phyloP scores from a whole-genome alignment of 2,329 filamentous ascomycete species.

The Monilinia aucupariae region DNA sequence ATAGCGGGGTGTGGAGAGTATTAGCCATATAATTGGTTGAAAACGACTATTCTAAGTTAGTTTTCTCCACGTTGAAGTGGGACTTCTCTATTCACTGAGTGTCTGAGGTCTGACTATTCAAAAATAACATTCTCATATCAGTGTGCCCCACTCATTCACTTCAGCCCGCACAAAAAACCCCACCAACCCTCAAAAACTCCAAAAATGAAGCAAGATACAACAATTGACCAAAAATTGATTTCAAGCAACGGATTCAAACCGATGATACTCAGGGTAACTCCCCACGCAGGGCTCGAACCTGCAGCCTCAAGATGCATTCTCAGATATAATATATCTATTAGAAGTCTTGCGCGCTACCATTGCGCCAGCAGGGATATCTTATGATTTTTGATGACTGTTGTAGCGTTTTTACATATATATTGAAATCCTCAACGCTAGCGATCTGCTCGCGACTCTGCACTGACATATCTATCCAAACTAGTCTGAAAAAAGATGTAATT shows the following conservation, averaged over 20 bases:
- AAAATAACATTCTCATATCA: neutral
- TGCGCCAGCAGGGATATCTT: slow-evolving; percentile 13
- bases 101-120: neutral
- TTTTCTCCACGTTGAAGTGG: neutral
- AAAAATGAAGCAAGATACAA: no score
- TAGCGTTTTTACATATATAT: rapidly evolving
- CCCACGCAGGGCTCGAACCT: slow-evolving; percentile 5
- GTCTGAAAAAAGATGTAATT: neutral
- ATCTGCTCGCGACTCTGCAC: neutral
- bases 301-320: neutral
- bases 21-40: neutral
- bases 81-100: neutral
- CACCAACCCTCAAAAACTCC: neutral
- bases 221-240: neutral
- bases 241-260: neutral
- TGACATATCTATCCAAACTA: neutral
- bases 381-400: neutral
- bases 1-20: neutral
- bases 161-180: neutral
- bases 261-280: slow-evolving; percentile 9
- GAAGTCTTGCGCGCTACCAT: slow-evolving; percentile 14
- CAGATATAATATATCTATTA: neutral
- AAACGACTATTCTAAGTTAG: neutral
- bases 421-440: rapidly evolving
- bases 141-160: neutral